A percentile compares a stretch with the other conserved stretches of the same genome.
Conservation (phyloP, 768 basidiomycete genomes). For the Naematelia aurantialba region DNA sequence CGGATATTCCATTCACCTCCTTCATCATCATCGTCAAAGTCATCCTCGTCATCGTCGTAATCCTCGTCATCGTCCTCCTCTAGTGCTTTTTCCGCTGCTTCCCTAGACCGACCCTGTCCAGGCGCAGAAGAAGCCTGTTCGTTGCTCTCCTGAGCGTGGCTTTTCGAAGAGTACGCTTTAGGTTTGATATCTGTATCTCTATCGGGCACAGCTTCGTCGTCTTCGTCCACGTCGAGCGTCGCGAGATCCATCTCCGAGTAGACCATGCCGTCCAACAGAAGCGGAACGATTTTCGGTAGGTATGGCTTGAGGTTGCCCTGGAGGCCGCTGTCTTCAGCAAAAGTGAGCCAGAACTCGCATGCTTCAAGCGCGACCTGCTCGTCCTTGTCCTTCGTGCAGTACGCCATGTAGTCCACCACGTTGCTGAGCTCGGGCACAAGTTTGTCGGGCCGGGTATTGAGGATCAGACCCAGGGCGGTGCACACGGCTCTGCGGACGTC, state of each 20-base stretch:
- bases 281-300: slow-evolving; percentile 85
- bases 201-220: slow-evolving; percentile 77
- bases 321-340: slow-evolving; percentile 90
- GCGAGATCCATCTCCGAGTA: slow-evolving; percentile 95
- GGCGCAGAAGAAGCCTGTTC: slow-evolving; percentile 52
- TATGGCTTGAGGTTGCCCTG: slow-evolving; percentile 78
- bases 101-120: slow-evolving; percentile 31
- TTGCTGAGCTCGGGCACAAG: slow-evolving; percentile 92
- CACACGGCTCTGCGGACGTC: slow-evolving; percentile 93
- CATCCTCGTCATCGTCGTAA: slow-evolving; percentile 79
- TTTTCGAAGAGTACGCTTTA: slow-evolving; percentile 78
- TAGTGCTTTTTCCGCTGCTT: slow-evolving; percentile 63
- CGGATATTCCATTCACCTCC: slow-evolving; percentile 98
- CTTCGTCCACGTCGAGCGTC: slow-evolving; percentile 90
- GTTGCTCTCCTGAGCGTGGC: slow-evolving; percentile 68
- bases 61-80: slow-evolving; percentile 80
- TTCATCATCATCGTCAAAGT: slow-evolving; percentile 93
- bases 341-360: slow-evolving; percentile 99
- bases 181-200: slow-evolving; percentile 96
- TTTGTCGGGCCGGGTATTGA: slow-evolving; percentile 90
- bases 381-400: slow-evolving; percentile 95
- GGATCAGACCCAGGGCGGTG: slow-evolving; percentile 85
- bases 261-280: slow-evolving; percentile 94
- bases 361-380: slow-evolving; percentile 93
- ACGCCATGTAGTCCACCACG: slow-evolving; percentile 98